Base-by-base conservation (phyloP, 202 grass and related monocot species). In the Setaria italica region DNA sequence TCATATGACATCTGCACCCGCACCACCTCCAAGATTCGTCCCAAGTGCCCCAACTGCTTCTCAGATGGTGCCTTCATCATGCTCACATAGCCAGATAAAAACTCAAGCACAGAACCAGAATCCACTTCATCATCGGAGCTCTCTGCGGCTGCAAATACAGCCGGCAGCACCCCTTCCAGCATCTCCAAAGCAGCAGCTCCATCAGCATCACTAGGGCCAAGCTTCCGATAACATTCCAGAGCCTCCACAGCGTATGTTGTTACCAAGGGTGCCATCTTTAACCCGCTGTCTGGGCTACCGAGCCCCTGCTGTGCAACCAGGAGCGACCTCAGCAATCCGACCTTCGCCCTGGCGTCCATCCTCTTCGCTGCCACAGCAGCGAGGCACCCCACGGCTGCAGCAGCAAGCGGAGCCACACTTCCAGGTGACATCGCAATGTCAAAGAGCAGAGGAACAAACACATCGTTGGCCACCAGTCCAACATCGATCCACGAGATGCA, bases 401-500 rank as follows among this genome's bases (percentile, higher is more conserved):
- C 80, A 15, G 90, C 88, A 17, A 99, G 93, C 1, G 89, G 90
- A 15, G 72, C 75, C 9, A 34, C 45, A 29, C 88, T 92, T 71
- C 49, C 88, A 16, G 91, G 88, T 68, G 89, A 87, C 60, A 99
- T 81, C 8, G 90, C 80, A 67, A 99, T 86, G 64, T 96, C 97
- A 62, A 99, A 99, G 37, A 99, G 88, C n/a, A 99, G 90, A 42
- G 91, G 93, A 34, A 96, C 86, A 66, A 99, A 95, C 16, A 86
- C 82, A 46, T 96, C 90, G 35, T 99, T 99, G 2, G 93, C 93
- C 35, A 99, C 91, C 20, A 99, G 91, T 46, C 86, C 71, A 1
- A 99, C 92, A 89, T 99, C 97, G 60, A 96, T 99, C 97, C 97
- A 99, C 55, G 97, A 59, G 67, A 96, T 89, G 63, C 94, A 96